Evolutionary conservation across 306 rosid genomes (phyloP).

Genomic region (Cicer bijugum): DNA sequence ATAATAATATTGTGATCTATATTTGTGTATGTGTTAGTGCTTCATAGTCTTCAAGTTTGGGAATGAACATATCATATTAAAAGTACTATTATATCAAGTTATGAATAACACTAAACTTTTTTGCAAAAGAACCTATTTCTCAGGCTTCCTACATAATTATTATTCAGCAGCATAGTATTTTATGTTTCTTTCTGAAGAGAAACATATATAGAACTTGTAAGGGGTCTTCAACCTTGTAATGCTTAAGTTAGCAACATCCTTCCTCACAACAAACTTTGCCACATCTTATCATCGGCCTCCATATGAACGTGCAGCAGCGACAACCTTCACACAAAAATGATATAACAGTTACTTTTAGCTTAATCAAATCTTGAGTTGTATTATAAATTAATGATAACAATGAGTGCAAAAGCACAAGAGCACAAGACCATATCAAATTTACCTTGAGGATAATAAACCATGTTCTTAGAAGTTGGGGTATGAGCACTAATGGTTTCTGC

Average conservation of each 20-base stretch:
- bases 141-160: constrained; percentile 29
- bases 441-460: constrained; percentile 50
- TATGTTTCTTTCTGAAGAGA: constrained; percentile 20
- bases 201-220: constrained; percentile 21
- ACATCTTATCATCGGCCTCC: constrained; percentile 38
- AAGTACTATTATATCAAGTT: not conserved
- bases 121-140: constrained; percentile 2
- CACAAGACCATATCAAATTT: constrained; percentile 6
- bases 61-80: not conserved
- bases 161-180: constrained; percentile 33
- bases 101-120: constrained; percentile 5
- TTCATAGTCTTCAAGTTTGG: not conserved
- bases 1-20: no score
- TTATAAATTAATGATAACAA: not conserved
- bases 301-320: constrained; percentile 45
- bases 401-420: constrained; percentile 8
- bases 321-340: constrained; percentile 42
- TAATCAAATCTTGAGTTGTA: not conserved
- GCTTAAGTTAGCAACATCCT: constrained; percentile 39
- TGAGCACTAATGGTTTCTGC: constrained; percentile 8
- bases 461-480: constrained; percentile 31
- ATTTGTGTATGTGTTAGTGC: no score
- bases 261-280: constrained; percentile 42
- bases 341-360: constrained; percentile 3
- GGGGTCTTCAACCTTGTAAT: constrained; percentile 21